Evolutionary conservation across 192 early-diverging fungal species (phyloP).

Genomic region (Coemansia sp.): DNA sequence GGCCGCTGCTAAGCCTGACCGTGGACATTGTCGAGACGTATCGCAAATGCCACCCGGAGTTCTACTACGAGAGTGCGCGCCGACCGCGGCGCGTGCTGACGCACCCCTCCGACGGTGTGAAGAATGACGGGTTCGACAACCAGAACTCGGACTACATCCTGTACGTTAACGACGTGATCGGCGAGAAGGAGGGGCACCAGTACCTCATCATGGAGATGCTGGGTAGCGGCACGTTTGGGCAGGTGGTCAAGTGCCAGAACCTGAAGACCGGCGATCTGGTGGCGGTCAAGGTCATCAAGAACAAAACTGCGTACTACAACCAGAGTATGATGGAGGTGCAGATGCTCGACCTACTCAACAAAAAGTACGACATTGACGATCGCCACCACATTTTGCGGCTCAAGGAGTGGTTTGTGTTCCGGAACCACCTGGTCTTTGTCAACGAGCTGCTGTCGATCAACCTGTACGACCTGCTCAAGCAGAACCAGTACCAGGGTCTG

Average conservation of each 20-base stretch:
- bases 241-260: constrained; percentile 95
- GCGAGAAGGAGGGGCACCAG: constrained; percentile 83
- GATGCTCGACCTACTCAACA: constrained; percentile 89
- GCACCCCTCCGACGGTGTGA: constrained; percentile 83
- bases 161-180: constrained; percentile 95
- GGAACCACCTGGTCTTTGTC: constrained; percentile 91
- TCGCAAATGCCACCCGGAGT: constrained; percentile 74
- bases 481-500: constrained; percentile 93
- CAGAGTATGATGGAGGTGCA: constrained; percentile 97
- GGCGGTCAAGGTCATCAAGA: constrained; percentile 98
- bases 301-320: constrained; percentile 95
- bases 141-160: constrained; percentile 95
- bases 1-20: constrained; percentile 57
- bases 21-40: constrained; percentile 68
- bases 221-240: constrained; percentile 97
- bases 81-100: constrained; percentile 91
- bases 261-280: constrained; percentile 86
- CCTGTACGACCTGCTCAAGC: constrained; percentile 96
- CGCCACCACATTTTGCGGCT: constrained; percentile 87
- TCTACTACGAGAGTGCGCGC: constrained; percentile 68
- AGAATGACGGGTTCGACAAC: constrained; percentile 94
- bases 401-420: constrained; percentile 89
- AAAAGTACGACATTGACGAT: constrained; percentile 79
- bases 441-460: constrained; percentile 97
- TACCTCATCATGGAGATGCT: constrained; percentile 91